Evolutionary conservation across 148 eudicot species (phyloP), one percentile per base, ranked within the genome.

Genomic region (Nyssa sinensis): DNA sequence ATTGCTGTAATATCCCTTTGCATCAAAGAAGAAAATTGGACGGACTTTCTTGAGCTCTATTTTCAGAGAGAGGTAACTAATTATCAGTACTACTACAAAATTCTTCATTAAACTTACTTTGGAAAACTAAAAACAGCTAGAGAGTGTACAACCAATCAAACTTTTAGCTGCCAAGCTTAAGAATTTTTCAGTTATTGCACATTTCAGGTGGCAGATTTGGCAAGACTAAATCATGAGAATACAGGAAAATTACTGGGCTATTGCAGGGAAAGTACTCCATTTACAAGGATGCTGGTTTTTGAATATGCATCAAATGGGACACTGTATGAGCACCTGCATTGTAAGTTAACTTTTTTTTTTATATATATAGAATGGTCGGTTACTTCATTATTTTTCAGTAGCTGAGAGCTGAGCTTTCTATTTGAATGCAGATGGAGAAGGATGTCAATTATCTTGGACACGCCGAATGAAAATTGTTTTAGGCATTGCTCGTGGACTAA

Each of bases 251-350:
- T 95, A 74, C 79, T 92, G 28, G 99, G 99, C 4, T 95, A 93
- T 69, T 93, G 97, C 85, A 83, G 88, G 72, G 97, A 92, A 80
- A 83, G 81, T 60, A 80, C 79, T 78, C 97, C 99, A 0, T 95
- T 95, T 72, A 85, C 97, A 41, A 88, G 99, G 86, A 90, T 95
- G 94, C 83, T 92, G 66, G 91, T 92, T 79, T 87, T 92, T 65
- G 91, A 92, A 64, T 92, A 92, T 72, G 91, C 99, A 62, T 95
- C 97, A 32, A 92, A 93, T 67, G 99, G 99, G 73, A 93, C 97
- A 28, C 79, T 95, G 71, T 86, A 87, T 69, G 99, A 95, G 79
- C 93, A 95, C 76, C 86, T 94, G 58, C 99, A 95, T 81, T 96
- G 99, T 96, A 85, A 88, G 98, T 78, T 29, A 72, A 79, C 25